Percentiles rank a stretch among this genome's conserved stretches.
phyloP scores from a whole-genome alignment of 2,329 filamentous ascomycete species.

The Aspergillus latus region DNA sequence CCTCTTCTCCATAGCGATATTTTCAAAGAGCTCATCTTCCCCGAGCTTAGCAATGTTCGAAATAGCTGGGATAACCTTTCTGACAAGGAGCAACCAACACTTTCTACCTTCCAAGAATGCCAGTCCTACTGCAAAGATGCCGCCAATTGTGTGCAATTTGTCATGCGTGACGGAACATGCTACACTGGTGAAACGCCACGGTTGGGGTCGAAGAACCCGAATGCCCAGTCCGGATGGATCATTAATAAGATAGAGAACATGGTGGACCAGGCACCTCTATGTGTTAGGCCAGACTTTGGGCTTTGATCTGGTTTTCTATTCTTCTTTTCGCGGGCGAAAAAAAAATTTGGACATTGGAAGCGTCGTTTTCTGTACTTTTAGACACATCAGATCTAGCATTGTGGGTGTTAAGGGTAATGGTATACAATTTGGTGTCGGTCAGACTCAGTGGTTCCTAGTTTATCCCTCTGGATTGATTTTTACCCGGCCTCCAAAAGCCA shows the following conservation, averaged over 20 bases:
- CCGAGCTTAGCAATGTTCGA: conserved; percentile 30
- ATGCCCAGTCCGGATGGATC: conserved; percentile 35
- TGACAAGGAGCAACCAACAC: conserved; percentile 29
- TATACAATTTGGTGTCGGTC: conserved; percentile 2
- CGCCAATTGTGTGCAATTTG: conserved; percentile 34
- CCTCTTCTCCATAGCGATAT: conserved; percentile 36
- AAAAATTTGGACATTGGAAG: conserved; percentile 1
- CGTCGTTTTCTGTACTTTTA: conserved; percentile 11
- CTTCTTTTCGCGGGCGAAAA: conserved; percentile 14
- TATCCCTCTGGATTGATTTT: background rate
- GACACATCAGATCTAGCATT: conserved; percentile 7
- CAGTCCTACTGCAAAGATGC: conserved; percentile 28
- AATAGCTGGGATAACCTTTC: conserved; percentile 40
- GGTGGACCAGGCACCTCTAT: conserved; percentile 30
- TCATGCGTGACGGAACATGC: conserved; percentile 31
- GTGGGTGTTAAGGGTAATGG: conserved; percentile 3
- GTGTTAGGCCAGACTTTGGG: conserved; percentile 31
- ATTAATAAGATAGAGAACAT: conserved; percentile 30
- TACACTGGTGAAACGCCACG: conserved; percentile 33
- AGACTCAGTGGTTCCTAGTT: background rate
- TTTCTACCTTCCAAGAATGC: conserved; percentile 33
- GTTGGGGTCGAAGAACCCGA: conserved; percentile 27
- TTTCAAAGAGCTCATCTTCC: conserved; percentile 39
- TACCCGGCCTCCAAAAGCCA: background rate
- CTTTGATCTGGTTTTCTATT: conserved; percentile 12